Evolutionary conservation across 75 land plant genomes (phyloP), one percentile per base, ranked within the genome.

Genomic region (Pinus taeda): DNA sequence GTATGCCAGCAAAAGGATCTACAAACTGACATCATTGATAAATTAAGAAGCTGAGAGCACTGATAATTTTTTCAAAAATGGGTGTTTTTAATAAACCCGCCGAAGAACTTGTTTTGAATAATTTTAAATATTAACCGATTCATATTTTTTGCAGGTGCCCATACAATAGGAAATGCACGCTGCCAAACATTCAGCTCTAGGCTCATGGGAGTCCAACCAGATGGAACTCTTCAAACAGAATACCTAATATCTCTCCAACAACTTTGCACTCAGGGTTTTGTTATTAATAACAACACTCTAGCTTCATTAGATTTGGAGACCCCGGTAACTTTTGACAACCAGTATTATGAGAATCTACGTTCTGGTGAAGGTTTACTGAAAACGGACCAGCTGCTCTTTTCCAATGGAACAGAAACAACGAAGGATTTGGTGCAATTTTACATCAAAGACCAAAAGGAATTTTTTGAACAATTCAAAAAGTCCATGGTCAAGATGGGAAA

Each of bases 121-220:
- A 45, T 8, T 6, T 8, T 45, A 45, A 45, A 45, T 45, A 45
- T 45, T 45, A 6, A 45, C 9, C 5, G 49, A 6, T 6, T 45
- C 7, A 45, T 45, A 45, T 45, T 0, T 45, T 45, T 45, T 45
- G 49, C 73, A 91, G 95, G 95, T 1, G 93, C 88, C 4, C 95
- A 93, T 78, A 88, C 95, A 14, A 85, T 93, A 22, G 95, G 95
- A 12, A 87, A 87, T 63, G 95, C 95, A 0, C 81, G 93, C 29
- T 93, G 95, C 83, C 64, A 84, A 17, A 81, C 84, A 2, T 93
- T 93, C 78, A 83, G 66, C 33, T 42, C 83, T 9, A 71, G 95
- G 57, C 81, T 93, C 11, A 79, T 71, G 24, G 62, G 39, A 71
- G n/a, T 57, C 33, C 72, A 74, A 13, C 83, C 87, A 22, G 49